phyloP scores from a whole-genome alignment of 2,329 filamentous ascomycete genomes.

The Ophiostoma tasmaniense region DNA sequence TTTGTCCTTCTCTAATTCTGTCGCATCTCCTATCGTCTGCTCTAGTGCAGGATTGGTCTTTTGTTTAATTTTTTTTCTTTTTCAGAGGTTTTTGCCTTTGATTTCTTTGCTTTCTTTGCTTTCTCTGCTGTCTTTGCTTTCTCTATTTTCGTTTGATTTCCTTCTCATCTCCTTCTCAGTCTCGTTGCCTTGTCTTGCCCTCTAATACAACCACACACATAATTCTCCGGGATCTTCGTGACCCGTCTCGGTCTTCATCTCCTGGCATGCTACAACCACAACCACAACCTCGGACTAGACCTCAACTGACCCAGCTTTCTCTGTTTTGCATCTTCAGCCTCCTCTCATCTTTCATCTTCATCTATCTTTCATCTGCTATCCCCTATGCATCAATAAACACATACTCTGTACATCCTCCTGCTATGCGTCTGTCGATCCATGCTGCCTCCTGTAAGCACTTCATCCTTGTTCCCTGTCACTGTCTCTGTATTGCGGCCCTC shows the following conservation, averaged over 20 bases:
- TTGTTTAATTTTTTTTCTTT: background rate
- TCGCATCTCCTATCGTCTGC: background rate
- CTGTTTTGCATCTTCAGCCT: background rate
- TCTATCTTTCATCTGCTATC: background rate
- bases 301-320: too few species aligned
- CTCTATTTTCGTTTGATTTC: background rate
- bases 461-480: too few species aligned
- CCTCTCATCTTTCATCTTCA: background rate
- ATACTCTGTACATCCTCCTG: background rate
- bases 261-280: background rate
- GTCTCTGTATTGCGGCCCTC: background rate
- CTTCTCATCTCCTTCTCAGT: background rate
- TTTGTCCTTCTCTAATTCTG: background rate
- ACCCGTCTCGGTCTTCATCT: background rate
- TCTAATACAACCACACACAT: background rate
- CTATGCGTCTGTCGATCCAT: too few species aligned
- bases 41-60: background rate
- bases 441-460: too few species aligned
- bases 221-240: background rate
- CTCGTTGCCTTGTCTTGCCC: background rate
- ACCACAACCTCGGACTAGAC: too few species aligned
- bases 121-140: background rate
- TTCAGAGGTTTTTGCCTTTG: too few species aligned
- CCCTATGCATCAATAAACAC: too few species aligned
- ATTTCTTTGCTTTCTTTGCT: background rate